Base-by-base conservation (phyloP, 2,329 filamentous ascomycete genomes). In the Cordyceps tenuipes region DNA sequence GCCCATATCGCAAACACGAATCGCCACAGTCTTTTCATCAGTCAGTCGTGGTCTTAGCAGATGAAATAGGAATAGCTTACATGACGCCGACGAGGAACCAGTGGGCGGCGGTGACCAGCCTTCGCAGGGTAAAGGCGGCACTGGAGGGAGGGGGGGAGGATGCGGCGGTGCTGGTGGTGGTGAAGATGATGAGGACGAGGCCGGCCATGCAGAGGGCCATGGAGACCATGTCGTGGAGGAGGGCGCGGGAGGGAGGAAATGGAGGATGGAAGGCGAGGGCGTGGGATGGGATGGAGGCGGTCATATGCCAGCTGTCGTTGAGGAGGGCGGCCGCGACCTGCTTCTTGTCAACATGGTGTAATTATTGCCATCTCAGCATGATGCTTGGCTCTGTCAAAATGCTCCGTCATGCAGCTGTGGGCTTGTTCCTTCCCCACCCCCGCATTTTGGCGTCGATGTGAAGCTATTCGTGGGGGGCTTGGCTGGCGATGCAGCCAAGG, bases 291-390 rank as follows among this genome's bases (percentile, higher is more conserved):
- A 69, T 63, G 3, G 71, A 68, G 51, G 70, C 59, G 29, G 29
- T 29, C 48, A 70, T 66, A 46, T 74, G 70, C 71, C 72, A 74
- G 65, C 70, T 73, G 51, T 75, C 73, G 57, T 72, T 72, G 63
- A 75, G 68, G 59, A 73, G 65, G 26, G 73, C 68, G 17, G 72
- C 65, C 53, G 65, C 64, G 29, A 66, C 66, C 71, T 73, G 12
- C 7, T 29, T 29, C 29, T 29, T 6, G 29, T 29, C 29, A 29
- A 6, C 29, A 29, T 6, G 3, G 5, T 29, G 29, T 29, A 3
- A 6, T 29, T 8, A 29, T 29, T 8, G 4, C 29, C 29, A 5
- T 29, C 29, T 29, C 7, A 29, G 4, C 29, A 6, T 8, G 29
- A 29, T 29, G 29, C 29, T 29, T 29, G 29, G 1, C 29, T 29